phyloP scores from a whole-genome alignment of 805 yeast species.

The Saccharomycopsis sp. region DNA sequence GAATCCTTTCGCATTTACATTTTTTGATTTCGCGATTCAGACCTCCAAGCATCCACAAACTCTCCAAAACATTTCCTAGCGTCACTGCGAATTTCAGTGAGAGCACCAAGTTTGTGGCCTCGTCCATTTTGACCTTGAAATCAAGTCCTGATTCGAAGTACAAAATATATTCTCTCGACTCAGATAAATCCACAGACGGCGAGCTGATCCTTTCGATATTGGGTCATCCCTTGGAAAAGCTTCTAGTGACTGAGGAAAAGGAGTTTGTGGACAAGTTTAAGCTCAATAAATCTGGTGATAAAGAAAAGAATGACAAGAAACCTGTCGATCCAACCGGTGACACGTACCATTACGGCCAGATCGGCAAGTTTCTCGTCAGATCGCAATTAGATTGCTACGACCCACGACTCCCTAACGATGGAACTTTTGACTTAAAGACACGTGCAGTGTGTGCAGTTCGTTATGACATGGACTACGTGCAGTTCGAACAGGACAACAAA shows the following conservation, averaged over 20 bases:
- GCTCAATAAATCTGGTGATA: conserved; percentile 18
- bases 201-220: conserved; percentile 64
- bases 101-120: conserved; percentile 46
- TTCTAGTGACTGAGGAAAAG: conserved; percentile 55
- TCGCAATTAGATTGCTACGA: conserved; percentile 89
- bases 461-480: conserved; percentile 61
- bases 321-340: conserved; percentile 24
- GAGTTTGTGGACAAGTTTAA: conserved; percentile 40
- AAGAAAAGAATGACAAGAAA: conserved; percentile 8
- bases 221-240: conserved; percentile 75
- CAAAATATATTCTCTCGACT: conserved; percentile 53
- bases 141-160: conserved; percentile 26
- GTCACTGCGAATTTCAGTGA: conserved; percentile 32
- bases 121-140: conserved; percentile 49
- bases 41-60: conserved; percentile 40
- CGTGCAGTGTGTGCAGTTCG: conserved; percentile 86
- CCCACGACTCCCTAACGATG: conserved; percentile 74
- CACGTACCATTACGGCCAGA: conserved; percentile 67
- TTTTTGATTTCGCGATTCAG: conserved; percentile 56
- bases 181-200: conserved; percentile 59
- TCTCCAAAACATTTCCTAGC: conserved; percentile 40
- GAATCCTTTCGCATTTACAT: conserved; percentile 68
- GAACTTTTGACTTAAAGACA: conserved; percentile 87
- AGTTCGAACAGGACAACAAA: conserved; percentile 32
- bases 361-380: conserved; percentile 69